phyloP scores from a whole-genome alignment of 1,139 yeast species.

The Magnusiomyces paraingens region DNA sequence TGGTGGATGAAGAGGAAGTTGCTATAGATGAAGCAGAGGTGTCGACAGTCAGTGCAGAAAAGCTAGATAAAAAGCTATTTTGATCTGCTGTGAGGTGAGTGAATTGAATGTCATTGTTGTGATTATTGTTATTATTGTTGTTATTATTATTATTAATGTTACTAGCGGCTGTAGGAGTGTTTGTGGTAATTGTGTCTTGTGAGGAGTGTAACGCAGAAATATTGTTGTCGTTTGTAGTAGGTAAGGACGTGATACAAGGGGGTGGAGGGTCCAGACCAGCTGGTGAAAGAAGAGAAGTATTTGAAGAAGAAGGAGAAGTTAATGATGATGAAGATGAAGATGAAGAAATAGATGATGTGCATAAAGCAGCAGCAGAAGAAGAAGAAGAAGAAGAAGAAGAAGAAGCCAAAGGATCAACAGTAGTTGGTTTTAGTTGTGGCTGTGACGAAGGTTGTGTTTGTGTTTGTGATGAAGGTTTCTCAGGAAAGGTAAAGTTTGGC shows the following conservation, averaged over 20 bases:
- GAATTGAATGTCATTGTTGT: neutral
- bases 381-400: neutral
- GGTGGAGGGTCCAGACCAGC: too few relatives aligned
- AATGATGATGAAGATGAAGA: neutral
- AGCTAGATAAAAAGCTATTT: neutral
- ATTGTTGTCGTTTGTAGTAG: too few relatives aligned
- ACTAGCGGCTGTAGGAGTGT: neutral
- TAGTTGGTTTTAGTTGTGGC: too few relatives aligned
- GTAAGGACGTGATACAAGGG: too few relatives aligned
- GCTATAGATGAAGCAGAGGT: neutral
- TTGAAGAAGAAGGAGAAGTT: neutral
- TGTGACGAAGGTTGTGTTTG: neutral
- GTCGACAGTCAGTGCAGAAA: too few relatives aligned
- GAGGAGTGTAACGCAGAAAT: too few relatives aligned
- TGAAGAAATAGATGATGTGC: neutral
- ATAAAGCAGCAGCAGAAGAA: neutral
- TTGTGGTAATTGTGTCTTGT: neutral
- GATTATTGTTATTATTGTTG: neutral
- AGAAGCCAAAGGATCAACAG: neutral
- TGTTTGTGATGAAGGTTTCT: neutral
- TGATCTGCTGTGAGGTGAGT: neutral
- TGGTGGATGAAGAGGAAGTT: neutral
- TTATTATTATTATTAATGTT: neutral
- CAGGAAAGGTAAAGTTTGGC: slow-evolving; percentile 1
- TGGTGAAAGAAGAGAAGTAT: too few relatives aligned